Conservation (phyloP, 805 yeast genomes). For the Dipodascus albidus region DNA sequence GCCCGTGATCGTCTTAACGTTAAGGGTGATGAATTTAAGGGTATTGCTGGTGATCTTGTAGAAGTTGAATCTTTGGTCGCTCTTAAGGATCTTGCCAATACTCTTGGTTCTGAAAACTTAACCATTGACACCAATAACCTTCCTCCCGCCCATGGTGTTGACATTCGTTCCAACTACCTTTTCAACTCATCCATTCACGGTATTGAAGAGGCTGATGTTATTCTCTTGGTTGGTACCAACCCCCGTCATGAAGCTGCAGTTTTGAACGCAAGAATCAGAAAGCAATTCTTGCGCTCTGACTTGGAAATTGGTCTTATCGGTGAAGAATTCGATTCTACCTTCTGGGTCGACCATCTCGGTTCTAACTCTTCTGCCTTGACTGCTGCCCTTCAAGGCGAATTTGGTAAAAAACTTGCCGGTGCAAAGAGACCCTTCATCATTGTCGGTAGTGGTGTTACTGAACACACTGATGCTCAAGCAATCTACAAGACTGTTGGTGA, state of each 20-base stretch:
- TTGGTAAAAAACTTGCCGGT: constrained; percentile 52
- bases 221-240: constrained; percentile 72
- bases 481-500: constrained; percentile 48
- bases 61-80: constrained; percentile 80
- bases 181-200: constrained; percentile 75
- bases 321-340: constrained; percentile 67
- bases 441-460: constrained; percentile 70
- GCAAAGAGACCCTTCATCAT: constrained; percentile 71
- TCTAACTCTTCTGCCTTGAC: constrained; percentile 42
- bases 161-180: constrained; percentile 64
- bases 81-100: constrained; percentile 66
- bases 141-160: constrained; percentile 57
- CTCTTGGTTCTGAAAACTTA: constrained; percentile 70
- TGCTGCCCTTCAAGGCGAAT: constrained; percentile 51
- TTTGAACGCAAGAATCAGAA: constrained; percentile 71
- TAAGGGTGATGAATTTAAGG: constrained; percentile 61
- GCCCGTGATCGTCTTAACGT: constrained; percentile 48
- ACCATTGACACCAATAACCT: constrained; percentile 44
- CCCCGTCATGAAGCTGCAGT: constrained; percentile 89
- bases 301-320: constrained; percentile 59
- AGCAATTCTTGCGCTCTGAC: constrained; percentile 62
- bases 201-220: constrained; percentile 72
- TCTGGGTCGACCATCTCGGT: constrained; percentile 54
- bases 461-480: constrained; percentile 51
- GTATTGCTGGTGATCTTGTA: constrained; percentile 67